Conservation (phyloP, 129 eudicot species). For the Scalesia atractyloides region DNA sequence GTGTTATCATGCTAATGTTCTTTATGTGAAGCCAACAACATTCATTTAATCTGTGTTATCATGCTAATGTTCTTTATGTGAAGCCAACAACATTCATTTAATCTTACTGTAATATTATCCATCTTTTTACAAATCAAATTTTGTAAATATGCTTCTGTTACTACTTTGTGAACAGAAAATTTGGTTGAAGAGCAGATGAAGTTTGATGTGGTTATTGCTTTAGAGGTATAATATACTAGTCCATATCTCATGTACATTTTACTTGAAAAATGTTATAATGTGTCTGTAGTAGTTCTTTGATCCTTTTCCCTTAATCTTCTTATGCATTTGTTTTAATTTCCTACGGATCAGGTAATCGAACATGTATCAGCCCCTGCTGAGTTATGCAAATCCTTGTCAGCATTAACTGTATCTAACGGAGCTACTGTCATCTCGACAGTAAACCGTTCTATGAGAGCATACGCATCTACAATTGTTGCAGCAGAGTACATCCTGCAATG, state of each 20-base stretch:
- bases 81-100: not conserved
- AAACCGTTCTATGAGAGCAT: conserved; percentile 94
- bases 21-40: not conserved
- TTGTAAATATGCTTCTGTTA: conserved; percentile 24
- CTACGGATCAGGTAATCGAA: conserved; percentile 69
- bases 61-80: not conserved
- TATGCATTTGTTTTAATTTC: too few species aligned
- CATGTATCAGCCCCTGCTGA: conserved; percentile 92
- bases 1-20: not conserved
- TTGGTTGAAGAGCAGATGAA: conserved; percentile 73
- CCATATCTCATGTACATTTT: too few species aligned
- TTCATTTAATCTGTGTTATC: not conserved
- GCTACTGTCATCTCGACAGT: conserved; percentile 88
- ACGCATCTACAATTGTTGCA: conserved; percentile 72
- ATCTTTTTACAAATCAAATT: not conserved
- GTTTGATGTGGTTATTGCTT: conserved; percentile 92
- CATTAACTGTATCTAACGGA: conserved; percentile 70
- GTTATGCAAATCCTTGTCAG: conserved; percentile 89
- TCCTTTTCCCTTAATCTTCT: too few species aligned
- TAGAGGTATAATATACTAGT: conserved; percentile 60
- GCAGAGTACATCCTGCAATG: conserved; percentile 90
- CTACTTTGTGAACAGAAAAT: conserved; percentile 59
- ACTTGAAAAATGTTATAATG: too few species aligned
- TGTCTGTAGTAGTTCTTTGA: too few species aligned
- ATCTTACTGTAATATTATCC: too few species aligned